These are phyloP conservation scores for Basidiobolus meristosporus DNA, from an alignment of 371 early-diverging fungal genomes.

Conservation along the genomic window DNA sequence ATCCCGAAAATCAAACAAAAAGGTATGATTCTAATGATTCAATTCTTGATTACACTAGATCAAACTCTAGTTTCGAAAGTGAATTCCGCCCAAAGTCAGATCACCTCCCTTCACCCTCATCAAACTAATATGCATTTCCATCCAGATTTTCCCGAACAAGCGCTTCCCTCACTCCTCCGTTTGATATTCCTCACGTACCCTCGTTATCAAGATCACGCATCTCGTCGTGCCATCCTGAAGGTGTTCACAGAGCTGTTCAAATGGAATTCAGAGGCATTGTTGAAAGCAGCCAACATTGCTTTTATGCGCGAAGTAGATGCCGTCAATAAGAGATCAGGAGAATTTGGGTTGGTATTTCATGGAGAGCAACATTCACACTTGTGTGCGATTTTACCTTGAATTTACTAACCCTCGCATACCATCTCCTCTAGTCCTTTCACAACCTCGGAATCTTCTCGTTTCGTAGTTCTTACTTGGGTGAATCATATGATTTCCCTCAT, in stretches of 20 bases:
- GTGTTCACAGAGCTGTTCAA: conserved; percentile 30
- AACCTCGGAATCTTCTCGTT: conserved; percentile 8
- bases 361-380: neutral
- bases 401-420: neutral
- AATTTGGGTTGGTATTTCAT: conserved; percentile 10
- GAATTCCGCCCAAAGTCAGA: too few relatives aligned
- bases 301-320: conserved; percentile 27
- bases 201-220: conserved; percentile 37
- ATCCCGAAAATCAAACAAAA: too few relatives aligned
- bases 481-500: conserved; percentile 18
- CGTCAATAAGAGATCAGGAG: conserved; percentile 19
- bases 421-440: conserved; percentile 1
- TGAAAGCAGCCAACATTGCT: conserved; percentile 25
- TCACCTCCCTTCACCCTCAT: too few relatives aligned
- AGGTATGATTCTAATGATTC: too few relatives aligned
- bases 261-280: conserved; percentile 33
- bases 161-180: conserved; percentile 25
- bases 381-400: neutral
- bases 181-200: conserved; percentile 31
- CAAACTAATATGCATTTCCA: neutral
- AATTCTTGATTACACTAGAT: too few relatives aligned
- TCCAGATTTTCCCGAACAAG: conserved; percentile 30
- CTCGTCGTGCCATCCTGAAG: conserved; percentile 31
- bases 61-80: too few relatives aligned
- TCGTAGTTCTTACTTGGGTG: conserved; percentile 36